These are phyloP conservation scores for Wickerhamiella allomyrinae DNA, from an alignment of 805 yeast genomes.

Conservation along the genomic window DNA sequence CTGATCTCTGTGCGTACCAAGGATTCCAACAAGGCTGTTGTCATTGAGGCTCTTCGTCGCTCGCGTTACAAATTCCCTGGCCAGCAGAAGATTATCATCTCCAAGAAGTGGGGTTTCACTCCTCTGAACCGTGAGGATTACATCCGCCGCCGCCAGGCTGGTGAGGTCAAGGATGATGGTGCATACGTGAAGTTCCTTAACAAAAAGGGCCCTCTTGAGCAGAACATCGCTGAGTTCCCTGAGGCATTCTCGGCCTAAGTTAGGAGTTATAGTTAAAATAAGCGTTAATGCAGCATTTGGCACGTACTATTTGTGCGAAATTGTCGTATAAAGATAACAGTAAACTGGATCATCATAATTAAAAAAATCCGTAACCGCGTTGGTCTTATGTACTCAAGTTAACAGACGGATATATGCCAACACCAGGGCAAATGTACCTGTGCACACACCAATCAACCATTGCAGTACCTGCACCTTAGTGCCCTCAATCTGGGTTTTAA, in stretches of 20 bases:
- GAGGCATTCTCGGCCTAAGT: conserved; percentile 33
- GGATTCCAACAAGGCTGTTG: conserved; percentile 95
- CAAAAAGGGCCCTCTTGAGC: conserved; percentile 88
- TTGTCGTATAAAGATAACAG: too few relatives aligned
- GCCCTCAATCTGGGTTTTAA: conserved; percentile 88
- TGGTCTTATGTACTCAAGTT: too few relatives aligned
- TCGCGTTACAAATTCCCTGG: conserved; percentile 99
- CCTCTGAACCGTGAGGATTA: conserved; percentile 95
- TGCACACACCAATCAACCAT: conserved; percentile 96
- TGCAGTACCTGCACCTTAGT: conserved; percentile 96
- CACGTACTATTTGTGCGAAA: not conserved
- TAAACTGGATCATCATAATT: too few relatives aligned
- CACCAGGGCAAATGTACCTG: conserved; percentile 93
- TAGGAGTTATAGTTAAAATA: too few relatives aligned
- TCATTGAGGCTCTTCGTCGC: conserved; percentile 98
- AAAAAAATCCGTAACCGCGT: too few relatives aligned
- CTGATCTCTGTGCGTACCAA: conserved; percentile 96
- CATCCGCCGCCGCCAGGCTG: conserved; percentile 84
- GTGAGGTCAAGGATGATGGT: conserved; percentile 99
- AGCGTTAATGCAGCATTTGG: not conserved
- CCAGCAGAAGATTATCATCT: conserved; percentile 97
- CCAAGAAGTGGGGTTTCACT: conserved; percentile 99
- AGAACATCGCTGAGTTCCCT: conserved; percentile 90
- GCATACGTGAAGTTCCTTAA: conserved; percentile 98
- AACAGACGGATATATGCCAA: conserved; percentile 80